These are phyloP conservation scores for Botrytis tulipae DNA, from an alignment of 2,329 filamentous ascomycete genomes.

Conservation along the genomic window DNA sequence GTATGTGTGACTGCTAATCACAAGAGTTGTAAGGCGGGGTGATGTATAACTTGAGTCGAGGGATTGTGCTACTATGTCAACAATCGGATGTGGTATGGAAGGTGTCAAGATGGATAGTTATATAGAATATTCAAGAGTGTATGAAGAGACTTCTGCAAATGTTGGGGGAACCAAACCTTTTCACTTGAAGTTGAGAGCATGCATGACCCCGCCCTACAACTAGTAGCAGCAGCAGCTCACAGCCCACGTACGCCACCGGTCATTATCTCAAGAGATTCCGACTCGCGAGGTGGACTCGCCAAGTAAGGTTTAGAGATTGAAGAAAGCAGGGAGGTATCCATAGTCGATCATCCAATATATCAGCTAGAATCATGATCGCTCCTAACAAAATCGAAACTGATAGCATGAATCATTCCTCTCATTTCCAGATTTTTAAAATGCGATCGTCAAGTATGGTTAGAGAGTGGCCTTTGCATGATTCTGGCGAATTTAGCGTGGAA, in stretches of 20 bases:
- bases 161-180: background rate
- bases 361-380: background rate
- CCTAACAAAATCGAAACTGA: background rate
- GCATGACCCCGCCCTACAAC: background rate
- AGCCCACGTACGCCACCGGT: background rate
- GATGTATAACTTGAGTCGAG: background rate
- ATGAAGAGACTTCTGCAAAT: background rate
- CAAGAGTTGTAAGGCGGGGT: background rate
- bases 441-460: background rate
- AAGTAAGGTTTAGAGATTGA: background rate
- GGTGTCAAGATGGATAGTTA: background rate
- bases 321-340: background rate
- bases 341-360: background rate
- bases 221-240: background rate
- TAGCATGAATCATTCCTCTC: background rate
- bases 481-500: background rate
- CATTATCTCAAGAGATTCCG: background rate
- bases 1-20: background rate
- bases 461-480: background rate
- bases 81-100: background rate
- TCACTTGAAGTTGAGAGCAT: conserved; percentile 1
- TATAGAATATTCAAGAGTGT: background rate
- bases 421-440: background rate
- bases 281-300: conserved; percentile 1
- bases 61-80: background rate